These are phyloP conservation scores for Heliamphora exappendiculata DNA, from an alignment of 148 eudicot species.

Conservation along the genomic window DNA sequence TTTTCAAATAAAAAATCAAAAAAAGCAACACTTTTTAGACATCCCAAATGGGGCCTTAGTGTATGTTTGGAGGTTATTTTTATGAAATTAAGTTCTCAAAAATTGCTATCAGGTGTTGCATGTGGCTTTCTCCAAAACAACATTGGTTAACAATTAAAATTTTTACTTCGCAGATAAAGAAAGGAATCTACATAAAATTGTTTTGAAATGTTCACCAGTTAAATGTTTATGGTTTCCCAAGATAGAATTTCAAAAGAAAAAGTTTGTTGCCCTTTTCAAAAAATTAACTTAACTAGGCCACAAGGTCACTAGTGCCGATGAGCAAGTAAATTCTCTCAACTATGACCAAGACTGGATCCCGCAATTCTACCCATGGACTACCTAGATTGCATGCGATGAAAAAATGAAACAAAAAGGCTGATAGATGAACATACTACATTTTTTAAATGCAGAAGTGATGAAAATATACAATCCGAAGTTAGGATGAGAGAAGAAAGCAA, in stretches of 20 bases:
- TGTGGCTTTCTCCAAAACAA: neutral
- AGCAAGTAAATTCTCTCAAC: neutral
- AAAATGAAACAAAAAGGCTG: neutral
- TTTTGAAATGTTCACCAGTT: neutral
- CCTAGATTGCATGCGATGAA: neutral
- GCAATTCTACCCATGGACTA: neutral
- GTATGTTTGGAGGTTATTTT: too few relatives aligned
- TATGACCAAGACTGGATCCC: conserved; percentile 4
- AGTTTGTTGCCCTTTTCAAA: neutral
- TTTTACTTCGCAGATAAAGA: neutral
- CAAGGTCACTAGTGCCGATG: neutral
- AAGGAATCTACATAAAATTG: neutral
- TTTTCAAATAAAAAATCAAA: too few relatives aligned
- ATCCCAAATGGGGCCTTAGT: too few relatives aligned
- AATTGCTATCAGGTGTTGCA: too few relatives aligned
- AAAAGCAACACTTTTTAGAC: too few relatives aligned
- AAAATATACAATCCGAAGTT: too few relatives aligned
- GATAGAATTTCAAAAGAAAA: neutral
- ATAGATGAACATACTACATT: neutral
- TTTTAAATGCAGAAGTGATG: neutral
- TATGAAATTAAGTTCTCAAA: too few relatives aligned
- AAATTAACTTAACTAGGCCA: neutral
- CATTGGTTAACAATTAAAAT: neutral
- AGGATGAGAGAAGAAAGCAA: too few relatives aligned
- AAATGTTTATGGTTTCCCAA: neutral